Evolutionary conservation across 768 basidiomycete genomes (phyloP).

Genomic region (Macrolepiota albuminosa): DNA sequence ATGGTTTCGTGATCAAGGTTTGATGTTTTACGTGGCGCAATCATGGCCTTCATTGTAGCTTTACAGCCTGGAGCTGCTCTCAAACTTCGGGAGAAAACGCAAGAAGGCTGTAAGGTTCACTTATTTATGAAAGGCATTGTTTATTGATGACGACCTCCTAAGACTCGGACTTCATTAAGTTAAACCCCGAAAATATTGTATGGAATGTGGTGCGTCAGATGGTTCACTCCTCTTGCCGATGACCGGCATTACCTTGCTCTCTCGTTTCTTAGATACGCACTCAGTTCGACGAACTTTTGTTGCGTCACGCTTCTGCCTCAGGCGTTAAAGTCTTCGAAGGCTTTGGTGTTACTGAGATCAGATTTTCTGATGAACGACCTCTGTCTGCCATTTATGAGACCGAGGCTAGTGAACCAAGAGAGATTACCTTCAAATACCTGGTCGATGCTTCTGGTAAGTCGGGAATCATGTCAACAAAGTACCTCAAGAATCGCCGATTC

Average conservation of each 20-base stretch:
- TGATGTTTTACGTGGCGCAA: not conserved
- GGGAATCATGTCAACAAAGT: constrained; percentile 56
- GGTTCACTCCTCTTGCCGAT: not conserved
- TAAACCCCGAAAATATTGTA: constrained; percentile 42
- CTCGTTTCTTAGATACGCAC: constrained; percentile 40
- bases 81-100: constrained; percentile 51
- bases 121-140: not conserved
- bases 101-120: constrained; percentile 47
- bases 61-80: constrained; percentile 54
- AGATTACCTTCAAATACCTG: constrained; percentile 53
- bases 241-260: not conserved
- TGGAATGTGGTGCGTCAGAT: constrained; percentile 57
- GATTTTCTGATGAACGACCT: constrained; percentile 30
- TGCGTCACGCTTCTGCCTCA: constrained; percentile 44
- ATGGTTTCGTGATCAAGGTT: constrained; percentile 30
- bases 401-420: constrained; percentile 25
- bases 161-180: constrained; percentile 57
- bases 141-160: not conserved
- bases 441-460: constrained; percentile 59
- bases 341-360: constrained; percentile 38
- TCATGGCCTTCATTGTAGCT: constrained; percentile 6
- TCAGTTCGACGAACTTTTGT: constrained; percentile 54
- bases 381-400: constrained; percentile 1
- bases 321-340: constrained; percentile 48
- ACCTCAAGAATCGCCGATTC: constrained; percentile 52